Evolutionary conservation across 148 eudicot genomes (phyloP), one percentile per base, ranked within the genome.

Genomic region (Heliamphora exappendiculata): DNA sequence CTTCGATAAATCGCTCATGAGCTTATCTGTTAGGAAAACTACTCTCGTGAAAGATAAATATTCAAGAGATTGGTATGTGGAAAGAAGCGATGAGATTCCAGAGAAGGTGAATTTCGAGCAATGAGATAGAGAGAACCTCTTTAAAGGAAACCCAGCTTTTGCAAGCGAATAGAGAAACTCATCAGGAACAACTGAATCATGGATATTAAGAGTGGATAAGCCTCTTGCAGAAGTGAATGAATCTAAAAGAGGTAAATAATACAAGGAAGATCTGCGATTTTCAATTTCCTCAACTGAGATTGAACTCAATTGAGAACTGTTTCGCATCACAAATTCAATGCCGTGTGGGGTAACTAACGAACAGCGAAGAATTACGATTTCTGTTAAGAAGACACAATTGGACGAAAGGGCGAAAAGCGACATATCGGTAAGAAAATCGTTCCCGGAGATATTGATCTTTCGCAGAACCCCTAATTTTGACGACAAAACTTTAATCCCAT

Each of bases 111-210:
- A 87, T 53, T 70, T 69, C 62, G 50, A 47, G 71, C 88, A 85
- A 45, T 72, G 63, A 68, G 42, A 60, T 70, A 91, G 80, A 65
- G 73, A 51, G 22, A 91, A 75, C n/a, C 74, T 84, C 74, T 75
- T 90, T 74, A 91, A 86, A 59, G 90, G 92, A 19, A 88, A 55
- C 17, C 60, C 59, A 51, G 92, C 87, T 73, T 80, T 81, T 6
- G 76, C 84, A 29, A 91, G 82, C 13, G 78, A 74, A 70, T 2
- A 45, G 5, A 91, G 81, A 83, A 82, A 77, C 28, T 79, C 87
- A 81, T 91, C 86, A 0, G 89, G 80, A 60, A 91, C 71, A 55
- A 9, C 67, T 79, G 85, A 84, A 78, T 83, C 72, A 4, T 78
- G 67, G 34, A 91, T 80, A 20, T 82, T 78, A 28, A 89, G 71